These are phyloP conservation scores for Crithidia fasciculata DNA, from an alignment of 208 protist species.

Conservation along the genomic window DNA sequence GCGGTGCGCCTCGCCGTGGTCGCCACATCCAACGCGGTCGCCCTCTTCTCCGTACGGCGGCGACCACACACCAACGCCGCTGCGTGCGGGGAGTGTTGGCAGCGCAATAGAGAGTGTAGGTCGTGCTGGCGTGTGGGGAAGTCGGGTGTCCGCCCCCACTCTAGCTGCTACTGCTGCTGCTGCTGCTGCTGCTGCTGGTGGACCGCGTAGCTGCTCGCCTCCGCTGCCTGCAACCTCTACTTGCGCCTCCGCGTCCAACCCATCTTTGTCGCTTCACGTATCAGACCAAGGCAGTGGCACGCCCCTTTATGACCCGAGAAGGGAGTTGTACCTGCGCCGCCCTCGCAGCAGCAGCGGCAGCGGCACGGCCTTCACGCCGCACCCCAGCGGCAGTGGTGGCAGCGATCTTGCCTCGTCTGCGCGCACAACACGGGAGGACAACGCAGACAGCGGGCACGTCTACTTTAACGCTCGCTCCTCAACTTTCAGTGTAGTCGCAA, in stretches of 20 bases:
- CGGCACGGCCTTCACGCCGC: slow-evolving; percentile 1
- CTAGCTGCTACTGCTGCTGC: not conserved
- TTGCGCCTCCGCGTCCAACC: not conserved
- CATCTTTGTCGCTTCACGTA: not conserved
- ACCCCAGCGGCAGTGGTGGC: not conserved
- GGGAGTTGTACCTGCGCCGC: not conserved
- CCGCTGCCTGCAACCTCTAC: not conserved
- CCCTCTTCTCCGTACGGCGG: not conserved
- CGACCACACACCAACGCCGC: not conserved
- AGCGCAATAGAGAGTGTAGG: not conserved
- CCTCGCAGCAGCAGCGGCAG: not conserved
- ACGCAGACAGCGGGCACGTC: not conserved
- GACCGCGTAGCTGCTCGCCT: slow-evolving; percentile 1
- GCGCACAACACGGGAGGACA: not conserved
- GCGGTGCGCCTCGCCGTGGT: slow-evolving; percentile 16
- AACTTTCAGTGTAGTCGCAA: no score
- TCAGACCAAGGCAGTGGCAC: not conserved
- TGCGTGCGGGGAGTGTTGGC: not conserved
- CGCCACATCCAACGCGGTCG: not conserved
- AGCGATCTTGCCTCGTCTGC: not conserved
- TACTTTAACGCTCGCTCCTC: not conserved
- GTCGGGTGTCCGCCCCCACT: no score
- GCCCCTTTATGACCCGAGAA: not conserved
- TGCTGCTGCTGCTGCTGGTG: not conserved
- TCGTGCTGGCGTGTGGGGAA: not conserved